Percentiles rank a stretch among this genome's conserved stretches.
Conservation (phyloP, 495 filamentous ascomycete species). For the Chaetomidium leptoderma region DNA sequence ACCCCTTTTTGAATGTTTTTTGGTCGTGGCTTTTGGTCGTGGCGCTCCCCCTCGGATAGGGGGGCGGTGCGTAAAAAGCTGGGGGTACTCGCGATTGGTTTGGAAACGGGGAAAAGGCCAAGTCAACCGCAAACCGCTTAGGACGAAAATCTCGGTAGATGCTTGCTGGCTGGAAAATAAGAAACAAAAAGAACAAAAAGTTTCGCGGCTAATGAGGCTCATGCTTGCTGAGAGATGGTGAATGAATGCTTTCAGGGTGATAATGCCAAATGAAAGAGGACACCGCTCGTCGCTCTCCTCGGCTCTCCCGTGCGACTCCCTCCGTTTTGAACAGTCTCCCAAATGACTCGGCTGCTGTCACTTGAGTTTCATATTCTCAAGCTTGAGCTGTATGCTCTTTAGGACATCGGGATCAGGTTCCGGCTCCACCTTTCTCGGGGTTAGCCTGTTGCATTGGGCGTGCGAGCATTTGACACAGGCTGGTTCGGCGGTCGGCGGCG, state of each 20-base stretch:
- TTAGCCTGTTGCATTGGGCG: slow-evolving; percentile 47
- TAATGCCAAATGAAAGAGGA: slow-evolving; percentile 5
- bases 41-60: too few species aligned
- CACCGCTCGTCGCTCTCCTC: slow-evolving; percentile 6
- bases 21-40: background rate
- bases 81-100: background rate
- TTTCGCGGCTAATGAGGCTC: slow-evolving; percentile 11
- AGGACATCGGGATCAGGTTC: slow-evolving; percentile 63
- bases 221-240: slow-evolving; percentile 12
- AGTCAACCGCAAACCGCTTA: background rate
- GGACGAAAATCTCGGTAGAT: background rate
- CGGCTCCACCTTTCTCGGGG: slow-evolving; percentile 56
- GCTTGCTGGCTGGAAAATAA: background rate
- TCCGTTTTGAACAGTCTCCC: background rate
- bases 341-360: slow-evolving; percentile 17
- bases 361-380: slow-evolving; percentile 46
- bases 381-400: slow-evolving; percentile 54
- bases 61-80: background rate
- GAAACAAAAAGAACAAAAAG: background rate
- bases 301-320: background rate
- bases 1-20: background rate
- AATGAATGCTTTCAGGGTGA: slow-evolving; percentile 11
- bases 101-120: background rate
- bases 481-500: slow-evolving; percentile 38
- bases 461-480: slow-evolving; percentile 62